Evolutionary conservation across 2,329 filamentous ascomycete species (phyloP).

Genomic region (Aspergillus sp.): DNA sequence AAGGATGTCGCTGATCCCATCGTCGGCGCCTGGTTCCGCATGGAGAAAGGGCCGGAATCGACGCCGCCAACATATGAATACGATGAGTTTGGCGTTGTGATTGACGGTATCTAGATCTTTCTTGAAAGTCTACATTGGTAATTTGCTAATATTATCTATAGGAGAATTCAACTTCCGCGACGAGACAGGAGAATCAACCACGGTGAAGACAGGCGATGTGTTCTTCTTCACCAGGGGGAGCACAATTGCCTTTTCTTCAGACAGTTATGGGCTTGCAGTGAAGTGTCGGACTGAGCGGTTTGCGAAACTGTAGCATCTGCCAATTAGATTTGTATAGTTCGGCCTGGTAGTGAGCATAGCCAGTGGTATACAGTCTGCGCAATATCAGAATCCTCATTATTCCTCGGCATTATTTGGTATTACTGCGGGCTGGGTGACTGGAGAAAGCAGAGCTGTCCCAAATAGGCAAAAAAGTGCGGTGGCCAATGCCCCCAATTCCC

Average conservation of each 20-base stretch:
- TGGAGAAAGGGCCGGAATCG: conserved; percentile 15
- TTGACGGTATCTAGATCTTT: conserved; percentile 4
- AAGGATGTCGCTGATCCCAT: conserved; percentile 5
- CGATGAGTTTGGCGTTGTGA: conserved; percentile 18
- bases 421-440: too few species aligned
- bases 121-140: not conserved
- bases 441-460: too few species aligned
- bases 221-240: not conserved
- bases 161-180: not conserved
- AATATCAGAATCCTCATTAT: too few species aligned
- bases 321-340: too few species aligned
- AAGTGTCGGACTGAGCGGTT: not conserved
- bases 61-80: conserved; percentile 18
- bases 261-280: not conserved
- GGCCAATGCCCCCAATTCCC: too few species aligned
- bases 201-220: not conserved
- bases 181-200: not conserved
- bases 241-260: not conserved
- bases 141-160: not conserved
- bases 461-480: too few species aligned
- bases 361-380: too few species aligned
- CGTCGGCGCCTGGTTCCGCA: conserved; percentile 17
- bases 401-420: too few species aligned
- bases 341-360: too few species aligned
- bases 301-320: not conserved